Base-by-base conservation (phyloP, 2,329 filamentous ascomycete genomes). In the Fusarium tanahbumbuense region DNA sequence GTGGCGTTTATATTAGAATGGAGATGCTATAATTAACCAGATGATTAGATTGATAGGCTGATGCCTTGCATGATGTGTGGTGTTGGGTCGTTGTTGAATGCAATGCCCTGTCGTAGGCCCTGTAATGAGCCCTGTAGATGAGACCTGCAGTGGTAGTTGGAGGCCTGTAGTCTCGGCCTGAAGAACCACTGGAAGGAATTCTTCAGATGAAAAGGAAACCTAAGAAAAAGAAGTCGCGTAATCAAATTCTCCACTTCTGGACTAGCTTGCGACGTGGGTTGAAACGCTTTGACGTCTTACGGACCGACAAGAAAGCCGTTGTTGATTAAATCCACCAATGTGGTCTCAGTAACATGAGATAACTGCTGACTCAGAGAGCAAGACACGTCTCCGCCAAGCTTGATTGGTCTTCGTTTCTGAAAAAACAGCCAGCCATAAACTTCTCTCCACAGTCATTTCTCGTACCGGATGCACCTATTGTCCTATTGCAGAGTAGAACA, bases 211-310 rank as follows among this genome's bases (percentile, higher is more conserved):
- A 41, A 27, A 41, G 13, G 12, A 22, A 16, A n/a, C n/a, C n/a
- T n/a, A n/a, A n/a, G n/a, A n/a, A n/a, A n/a, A 20, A 30, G 22
- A 30, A 6, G 11, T 32, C 18, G 23, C 49, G n/a, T 53, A 53
- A 53, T 53, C 49, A 12, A 10, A 42, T 22, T 50, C 12, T 23
- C 45, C 30, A 12, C 12, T 34, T 32, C 1, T 32, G 50, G 27
- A 20, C 13, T 34, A 70, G 67, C 10, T 70, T 70, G 67, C 67
- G 67, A 66, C 28, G 15, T 49, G 18, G 22, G 42, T 53, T 28
- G 25, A 9, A 23, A 47, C 59, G 60, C 60, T 57, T 58, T 45
- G 48, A 46, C 44, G 16, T 40, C 27, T 48, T 32, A 37, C 41
- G 45, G 23, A 28, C 45, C 32, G 27, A 34, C 34, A 27, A 10